Conservation (phyloP, 345 rosid genomes). For the Arabis alpina region DNA sequence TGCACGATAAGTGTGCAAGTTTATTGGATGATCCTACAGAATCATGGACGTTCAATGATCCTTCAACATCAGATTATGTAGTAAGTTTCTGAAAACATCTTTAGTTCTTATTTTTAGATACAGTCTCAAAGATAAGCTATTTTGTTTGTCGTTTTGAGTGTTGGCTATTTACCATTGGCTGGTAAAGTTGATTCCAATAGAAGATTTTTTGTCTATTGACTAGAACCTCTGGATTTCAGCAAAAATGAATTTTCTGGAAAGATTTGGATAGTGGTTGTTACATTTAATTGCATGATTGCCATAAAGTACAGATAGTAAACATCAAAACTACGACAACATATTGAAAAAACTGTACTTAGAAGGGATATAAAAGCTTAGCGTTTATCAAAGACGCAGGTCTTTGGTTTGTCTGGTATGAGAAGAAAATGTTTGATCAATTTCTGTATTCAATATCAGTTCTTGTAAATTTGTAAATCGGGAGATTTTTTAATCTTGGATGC, state of each 20-base stretch:
- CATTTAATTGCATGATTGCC: constrained; percentile 7
- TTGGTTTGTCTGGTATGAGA: constrained; percentile 11
- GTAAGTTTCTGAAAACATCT: constrained; percentile 58
- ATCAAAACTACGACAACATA: background rate
- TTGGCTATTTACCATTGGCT: constrained; percentile 14
- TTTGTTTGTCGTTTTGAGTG: background rate
- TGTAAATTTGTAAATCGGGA: constrained; percentile 6
- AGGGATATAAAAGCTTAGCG: background rate
- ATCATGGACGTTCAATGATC: constrained; percentile 81
- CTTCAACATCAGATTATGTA: constrained; percentile 76
- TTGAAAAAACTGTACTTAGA: background rate
- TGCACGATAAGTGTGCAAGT: constrained; percentile 71
- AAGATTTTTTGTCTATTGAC: background rate
- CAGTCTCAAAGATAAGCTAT: background rate
- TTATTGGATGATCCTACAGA: constrained; percentile 73
- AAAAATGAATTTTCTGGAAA: background rate
- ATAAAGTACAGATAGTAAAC: background rate
- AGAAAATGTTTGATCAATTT: background rate
- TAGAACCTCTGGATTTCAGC: constrained; percentile 3
- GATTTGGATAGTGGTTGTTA: background rate
- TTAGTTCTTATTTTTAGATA: background rate
- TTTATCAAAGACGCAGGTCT: constrained; percentile 15
- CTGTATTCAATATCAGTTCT: background rate
- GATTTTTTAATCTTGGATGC: background rate
- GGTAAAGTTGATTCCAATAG: constrained; percentile 2